Conservation (phyloP, 2,329 filamentous ascomycete species). For the Colletotrichum filicis region DNA sequence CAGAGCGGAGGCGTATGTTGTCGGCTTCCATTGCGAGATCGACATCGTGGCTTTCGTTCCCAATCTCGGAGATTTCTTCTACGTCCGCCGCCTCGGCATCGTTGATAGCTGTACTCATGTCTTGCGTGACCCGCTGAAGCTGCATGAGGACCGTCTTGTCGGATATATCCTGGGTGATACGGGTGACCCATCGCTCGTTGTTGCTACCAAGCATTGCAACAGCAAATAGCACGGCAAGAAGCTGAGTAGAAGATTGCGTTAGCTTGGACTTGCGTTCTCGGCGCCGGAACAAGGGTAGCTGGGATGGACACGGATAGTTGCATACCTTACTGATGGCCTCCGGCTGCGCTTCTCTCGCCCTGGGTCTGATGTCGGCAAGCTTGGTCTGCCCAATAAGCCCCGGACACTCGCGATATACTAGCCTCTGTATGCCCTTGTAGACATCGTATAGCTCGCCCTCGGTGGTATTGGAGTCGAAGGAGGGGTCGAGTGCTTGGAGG, state of each 20-base stretch:
- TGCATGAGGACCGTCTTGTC: conserved; percentile 56
- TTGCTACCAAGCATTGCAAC: conserved; percentile 71
- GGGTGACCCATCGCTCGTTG: conserved; percentile 62
- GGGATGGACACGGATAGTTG: conserved; percentile 22
- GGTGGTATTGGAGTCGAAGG: conserved; percentile 55
- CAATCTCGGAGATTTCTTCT: conserved; percentile 46
- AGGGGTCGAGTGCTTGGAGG: conserved; percentile 66
- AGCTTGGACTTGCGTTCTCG: conserved; percentile 18
- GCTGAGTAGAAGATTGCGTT: conserved; percentile 53
- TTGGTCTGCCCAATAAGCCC: conserved; percentile 64
- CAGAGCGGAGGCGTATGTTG: conserved; percentile 60
- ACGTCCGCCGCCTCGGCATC: conserved; percentile 50
- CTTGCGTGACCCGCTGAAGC: conserved; percentile 57
- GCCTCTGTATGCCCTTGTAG: conserved; percentile 64
- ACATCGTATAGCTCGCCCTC: conserved; percentile 57
- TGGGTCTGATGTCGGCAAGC: conserved; percentile 65
- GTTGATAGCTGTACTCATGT: conserved; percentile 51
- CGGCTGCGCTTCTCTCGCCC: conserved; percentile 66
- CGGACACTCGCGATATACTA: conserved; percentile 63
- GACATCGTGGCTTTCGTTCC: conserved; percentile 60
- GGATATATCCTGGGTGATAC: conserved; percentile 44
- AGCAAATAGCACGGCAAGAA: conserved; percentile 70
- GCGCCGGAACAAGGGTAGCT: background rate
- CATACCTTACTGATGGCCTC: conserved; percentile 64
- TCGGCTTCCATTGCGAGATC: conserved; percentile 68